These are phyloP conservation scores for Cinnamomum micranthum DNA, from an alignment of 164 flowering plant species.

Conservation along the genomic window DNA sequence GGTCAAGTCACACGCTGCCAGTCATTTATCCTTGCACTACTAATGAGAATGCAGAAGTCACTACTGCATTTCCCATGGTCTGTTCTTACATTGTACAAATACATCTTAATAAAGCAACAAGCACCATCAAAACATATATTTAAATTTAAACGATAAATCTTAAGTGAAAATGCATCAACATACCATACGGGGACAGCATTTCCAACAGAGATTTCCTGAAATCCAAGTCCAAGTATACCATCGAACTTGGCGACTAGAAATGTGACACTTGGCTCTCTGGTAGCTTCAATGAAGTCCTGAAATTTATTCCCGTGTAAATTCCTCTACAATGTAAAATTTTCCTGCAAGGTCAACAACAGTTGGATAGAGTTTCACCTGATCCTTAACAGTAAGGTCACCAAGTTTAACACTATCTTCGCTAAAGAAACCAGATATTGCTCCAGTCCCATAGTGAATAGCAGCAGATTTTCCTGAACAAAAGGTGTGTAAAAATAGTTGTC, in stretches of 20 bases:
- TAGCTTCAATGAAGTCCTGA: constrained; percentile 92
- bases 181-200: constrained; percentile 83
- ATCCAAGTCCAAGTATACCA: constrained; percentile 93
- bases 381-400: constrained; percentile 67
- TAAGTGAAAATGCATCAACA: not conserved
- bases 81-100: too few species aligned
- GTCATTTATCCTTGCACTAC: not conserved
- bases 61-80: too few species aligned
- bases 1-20: not conserved
- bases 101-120: too few species aligned
- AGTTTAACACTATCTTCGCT: constrained; percentile 69
- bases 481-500: too few species aligned
- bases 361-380: constrained; percentile 47
- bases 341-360: not conserved
- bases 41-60: too few species aligned
- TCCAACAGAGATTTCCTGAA: constrained; percentile 84
- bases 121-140: not conserved
- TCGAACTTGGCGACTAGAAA: constrained; percentile 90
- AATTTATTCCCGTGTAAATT: not conserved
- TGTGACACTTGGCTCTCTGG: constrained; percentile 68
- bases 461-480: constrained; percentile 52
- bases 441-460: constrained; percentile 78
- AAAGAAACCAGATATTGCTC: constrained; percentile 79
- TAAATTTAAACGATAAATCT: not conserved
- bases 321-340: not conserved